phyloP scores from a whole-genome alignment of 306 rosid species.

The Cicer bijugum region DNA sequence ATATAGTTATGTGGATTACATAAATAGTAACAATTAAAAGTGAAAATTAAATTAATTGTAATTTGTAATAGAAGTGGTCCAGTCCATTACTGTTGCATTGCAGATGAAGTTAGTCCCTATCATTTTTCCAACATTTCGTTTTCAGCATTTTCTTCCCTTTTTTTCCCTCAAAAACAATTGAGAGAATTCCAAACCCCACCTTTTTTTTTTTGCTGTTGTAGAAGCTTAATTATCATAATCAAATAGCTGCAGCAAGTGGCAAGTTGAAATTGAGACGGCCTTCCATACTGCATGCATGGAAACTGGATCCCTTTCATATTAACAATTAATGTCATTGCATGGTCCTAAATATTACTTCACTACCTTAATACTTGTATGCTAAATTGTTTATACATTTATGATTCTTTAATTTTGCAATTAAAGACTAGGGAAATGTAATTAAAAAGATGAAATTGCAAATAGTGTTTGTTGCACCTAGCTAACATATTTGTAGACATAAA shows the following conservation, averaged over 20 bases:
- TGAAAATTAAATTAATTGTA: background rate
- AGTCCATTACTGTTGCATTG: background rate
- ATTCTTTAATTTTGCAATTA: background rate
- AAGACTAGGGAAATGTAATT: too few species aligned
- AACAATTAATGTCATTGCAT: background rate
- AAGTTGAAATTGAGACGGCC: background rate
- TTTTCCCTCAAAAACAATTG: background rate
- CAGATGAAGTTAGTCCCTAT: background rate
- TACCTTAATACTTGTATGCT: background rate
- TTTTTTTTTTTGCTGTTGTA: background rate
- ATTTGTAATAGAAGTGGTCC: background rate
- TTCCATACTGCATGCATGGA: background rate
- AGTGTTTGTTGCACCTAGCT: too few species aligned
- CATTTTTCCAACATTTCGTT: background rate
- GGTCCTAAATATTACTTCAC: background rate
- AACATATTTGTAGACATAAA: too few species aligned
- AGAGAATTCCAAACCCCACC: background rate
- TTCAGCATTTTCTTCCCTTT: background rate
- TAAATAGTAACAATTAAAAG: background rate
- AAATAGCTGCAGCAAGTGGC: background rate
- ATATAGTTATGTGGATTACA: background rate
- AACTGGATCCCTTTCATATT: background rate
- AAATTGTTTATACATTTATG: background rate
- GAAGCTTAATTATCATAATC: background rate
- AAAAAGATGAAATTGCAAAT: too few species aligned